Evolutionary conservation across 805 yeast species (phyloP).

Genomic region (Lipomyces spencermartinsiae): DNA sequence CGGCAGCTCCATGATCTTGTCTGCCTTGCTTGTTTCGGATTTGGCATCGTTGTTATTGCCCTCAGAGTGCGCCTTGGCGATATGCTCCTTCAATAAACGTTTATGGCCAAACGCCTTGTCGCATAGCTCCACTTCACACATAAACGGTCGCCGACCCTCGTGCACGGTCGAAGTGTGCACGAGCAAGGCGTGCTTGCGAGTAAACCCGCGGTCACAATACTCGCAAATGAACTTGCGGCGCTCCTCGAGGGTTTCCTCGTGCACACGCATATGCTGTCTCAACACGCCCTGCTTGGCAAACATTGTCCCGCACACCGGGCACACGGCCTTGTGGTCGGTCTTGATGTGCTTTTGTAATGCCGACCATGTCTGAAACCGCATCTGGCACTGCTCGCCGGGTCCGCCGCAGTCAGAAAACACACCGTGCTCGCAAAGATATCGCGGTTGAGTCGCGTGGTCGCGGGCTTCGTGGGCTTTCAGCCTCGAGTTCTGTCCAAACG

Average conservation of each 20-base stretch:
- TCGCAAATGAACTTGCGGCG: slow-evolving; percentile 66
- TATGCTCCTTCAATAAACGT: slow-evolving; percentile 34
- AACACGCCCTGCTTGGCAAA: slow-evolving; percentile 78
- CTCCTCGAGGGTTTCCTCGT: slow-evolving; percentile 56
- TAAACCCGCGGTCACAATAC: slow-evolving; percentile 53
- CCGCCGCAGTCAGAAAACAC: slow-evolving; percentile 50
- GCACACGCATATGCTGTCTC: slow-evolving; percentile 74
- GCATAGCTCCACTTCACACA: slow-evolving; percentile 35
- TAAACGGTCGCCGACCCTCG: slow-evolving; percentile 37
- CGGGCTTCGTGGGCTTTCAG: slow-evolving; percentile 70
- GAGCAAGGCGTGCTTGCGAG: slow-evolving; percentile 62
- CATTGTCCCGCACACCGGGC: slow-evolving; percentile 64
- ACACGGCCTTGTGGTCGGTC: slow-evolving; percentile 71
- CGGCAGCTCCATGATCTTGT: background rate
- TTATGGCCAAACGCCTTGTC: slow-evolving; percentile 39
- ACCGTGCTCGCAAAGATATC: slow-evolving; percentile 38
- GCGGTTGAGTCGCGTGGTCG: slow-evolving; percentile 56
- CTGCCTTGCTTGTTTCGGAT: background rate
- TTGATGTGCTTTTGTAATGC: slow-evolving; percentile 74
- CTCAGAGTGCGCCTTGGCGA: slow-evolving; percentile 17
- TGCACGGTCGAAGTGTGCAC: slow-evolving; percentile 52
- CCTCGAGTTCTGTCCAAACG: slow-evolving; percentile 67
- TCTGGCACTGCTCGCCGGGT: slow-evolving; percentile 60
- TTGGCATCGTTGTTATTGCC: background rate
- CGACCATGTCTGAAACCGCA: slow-evolving; percentile 71